Evolutionary conservation across 2,329 filamentous ascomycete genomes (phyloP), one percentile per base, ranked within the genome.

Genomic region (Nemania abortiva): DNA sequence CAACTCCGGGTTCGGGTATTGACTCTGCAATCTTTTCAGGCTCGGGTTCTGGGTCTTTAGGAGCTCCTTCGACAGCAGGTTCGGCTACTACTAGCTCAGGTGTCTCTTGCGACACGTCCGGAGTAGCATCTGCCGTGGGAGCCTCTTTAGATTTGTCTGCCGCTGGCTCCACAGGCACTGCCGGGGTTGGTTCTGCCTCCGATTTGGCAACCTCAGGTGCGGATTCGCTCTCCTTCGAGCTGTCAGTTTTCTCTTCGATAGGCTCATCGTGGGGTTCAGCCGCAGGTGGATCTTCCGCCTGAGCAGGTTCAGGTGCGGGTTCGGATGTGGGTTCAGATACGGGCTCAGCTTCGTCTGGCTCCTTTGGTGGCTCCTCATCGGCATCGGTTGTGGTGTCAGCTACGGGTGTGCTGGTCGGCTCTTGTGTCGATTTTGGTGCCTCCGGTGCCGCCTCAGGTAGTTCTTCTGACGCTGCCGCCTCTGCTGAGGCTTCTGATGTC

Each of bases 61-160:
- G n/a, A 10, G 66, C 24, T 3, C 65, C 64, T n/a, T 56, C 55
- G 47, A 66, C 58, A 20, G 34, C 20, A 39, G 62, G 52, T 29
- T 63, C 53, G 18, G 27, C 45, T 4, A 22, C 39, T 15, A n/a
- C 29, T 47, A 57, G 20, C 49, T 60, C 37, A n/a, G 62, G 20
- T 57, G 66, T n/a, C 42, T 68, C 71, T 37, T 66, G 31, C 24
- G 56, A 50, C 20, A 39, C 54, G 27, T 63, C 58, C 2, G 57
- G 47, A 31, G 52, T 18, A 45, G 42, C 42, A 22, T 66, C 47
- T 2, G n/a, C 59, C 18, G 50, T 31, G 11, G 54, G 15, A 39
- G 39, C 18, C 50, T 68, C 66, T 31, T 50, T 42, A 1, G 63
- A 7, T 50, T 61, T 54, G 13, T 49, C 58, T 31, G 27, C 55